A percentile compares a stretch with the other conserved stretches of the same genome.
Evolutionary conservation across 2,329 filamentous ascomycete genomes (phyloP).

Genomic region (Stromatinia cepivora): DNA sequence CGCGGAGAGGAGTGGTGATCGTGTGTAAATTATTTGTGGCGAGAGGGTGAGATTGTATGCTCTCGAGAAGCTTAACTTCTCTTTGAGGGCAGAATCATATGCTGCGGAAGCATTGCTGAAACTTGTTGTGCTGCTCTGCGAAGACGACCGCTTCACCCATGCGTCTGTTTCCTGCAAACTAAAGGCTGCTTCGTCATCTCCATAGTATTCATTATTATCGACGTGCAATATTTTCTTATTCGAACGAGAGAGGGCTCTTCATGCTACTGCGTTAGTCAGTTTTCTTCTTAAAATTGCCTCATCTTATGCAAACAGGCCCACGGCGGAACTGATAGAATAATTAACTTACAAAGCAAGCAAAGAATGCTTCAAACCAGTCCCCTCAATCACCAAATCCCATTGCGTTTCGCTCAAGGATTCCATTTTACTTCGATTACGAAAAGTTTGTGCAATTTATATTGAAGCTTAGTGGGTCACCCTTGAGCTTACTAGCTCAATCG

Average conservation of each 20-base stretch:
- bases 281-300: slow-evolving; percentile 42
- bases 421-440: slow-evolving; percentile 50
- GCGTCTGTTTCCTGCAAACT: slow-evolving; percentile 77
- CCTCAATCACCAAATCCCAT: slow-evolving; percentile 79
- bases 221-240: slow-evolving; percentile 89
- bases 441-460: slow-evolving; percentile 26
- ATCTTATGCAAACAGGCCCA: not conserved
- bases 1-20: slow-evolving; percentile 72
- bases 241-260: slow-evolving; percentile 87
- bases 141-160: slow-evolving; percentile 59
- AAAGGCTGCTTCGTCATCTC: slow-evolving; percentile 80
- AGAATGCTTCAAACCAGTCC: slow-evolving; percentile 76
- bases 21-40: slow-evolving; percentile 83
- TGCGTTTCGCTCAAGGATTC: slow-evolving; percentile 71
- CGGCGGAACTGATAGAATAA: slow-evolving; percentile 18
- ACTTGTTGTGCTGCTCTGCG: slow-evolving; percentile 37
- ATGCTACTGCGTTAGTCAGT: slow-evolving; percentile 70
- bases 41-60: slow-evolving; percentile 82
- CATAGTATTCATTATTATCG: slow-evolving; percentile 86
- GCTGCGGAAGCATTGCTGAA: slow-evolving; percentile 38
- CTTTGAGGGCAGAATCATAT: slow-evolving; percentile 25
- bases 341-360: slow-evolving; percentile 70
- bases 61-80: slow-evolving; percentile 61
- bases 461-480: slow-evolving; percentile 19
- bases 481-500: slow-evolving; percentile 17